A percentile compares a stretch with the other conserved stretches of the same genome.
phyloP scores from a whole-genome alignment of 352 stramenopile species.

The Globisporangium perplexum region DNA sequence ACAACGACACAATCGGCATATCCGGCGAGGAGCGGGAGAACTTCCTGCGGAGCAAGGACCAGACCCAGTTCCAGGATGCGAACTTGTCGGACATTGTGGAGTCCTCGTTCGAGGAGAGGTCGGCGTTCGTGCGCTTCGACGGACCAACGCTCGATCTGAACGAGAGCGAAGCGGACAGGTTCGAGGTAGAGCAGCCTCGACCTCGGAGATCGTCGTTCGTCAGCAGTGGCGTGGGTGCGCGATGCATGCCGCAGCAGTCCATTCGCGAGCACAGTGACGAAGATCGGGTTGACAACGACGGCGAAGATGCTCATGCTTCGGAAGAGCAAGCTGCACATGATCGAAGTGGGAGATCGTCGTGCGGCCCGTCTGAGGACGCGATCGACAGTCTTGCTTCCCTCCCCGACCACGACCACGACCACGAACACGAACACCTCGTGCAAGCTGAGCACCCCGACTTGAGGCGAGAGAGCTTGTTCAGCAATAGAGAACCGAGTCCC shows the following conservation, averaged over 20 bases:
- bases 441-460: not conserved
- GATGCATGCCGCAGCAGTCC: slow-evolving; percentile 4
- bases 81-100: slow-evolving; percentile 5
- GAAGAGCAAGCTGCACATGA: slow-evolving; percentile 9
- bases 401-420: not conserved
- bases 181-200: not conserved
- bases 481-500: not conserved
- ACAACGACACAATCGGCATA: slow-evolving; percentile 62
- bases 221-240: not conserved
- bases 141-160: not conserved
- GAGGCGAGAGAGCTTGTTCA: not conserved
- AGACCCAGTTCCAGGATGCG: slow-evolving; percentile 4
- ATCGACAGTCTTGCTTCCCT: not conserved
- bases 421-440: not conserved
- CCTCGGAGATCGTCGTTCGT: not conserved
- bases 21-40: slow-evolving; percentile 33
- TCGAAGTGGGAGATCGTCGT: slow-evolving; percentile 12
- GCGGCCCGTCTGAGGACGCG: not conserved
- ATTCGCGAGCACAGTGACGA: slow-evolving; percentile 1
- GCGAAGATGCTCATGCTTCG: not conserved
- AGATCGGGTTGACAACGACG: not conserved
- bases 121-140: not conserved
- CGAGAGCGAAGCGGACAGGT: not conserved
- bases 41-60: slow-evolving; percentile 25
- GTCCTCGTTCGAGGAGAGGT: not conserved